Evolutionary conservation across 768 basidiomycete species (phyloP).

Genomic region (Tephrocybe sp.): DNA sequence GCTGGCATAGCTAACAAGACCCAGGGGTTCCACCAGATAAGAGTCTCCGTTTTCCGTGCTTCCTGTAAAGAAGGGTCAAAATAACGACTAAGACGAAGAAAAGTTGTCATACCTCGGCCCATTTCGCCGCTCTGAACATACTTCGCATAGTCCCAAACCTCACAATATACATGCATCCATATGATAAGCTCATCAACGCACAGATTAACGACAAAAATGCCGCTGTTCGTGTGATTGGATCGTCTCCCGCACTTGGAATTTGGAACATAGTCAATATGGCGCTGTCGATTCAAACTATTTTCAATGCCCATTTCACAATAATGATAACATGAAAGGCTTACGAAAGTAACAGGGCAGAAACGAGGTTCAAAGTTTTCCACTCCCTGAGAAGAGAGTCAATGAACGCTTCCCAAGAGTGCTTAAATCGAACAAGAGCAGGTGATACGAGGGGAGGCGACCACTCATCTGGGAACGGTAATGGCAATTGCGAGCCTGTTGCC

Average conservation of each 20-base stretch:
- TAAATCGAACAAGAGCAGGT: conserved; percentile 64
- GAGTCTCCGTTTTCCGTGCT: conserved; percentile 36
- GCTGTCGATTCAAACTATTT: conserved; percentile 27
- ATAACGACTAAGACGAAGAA: neutral
- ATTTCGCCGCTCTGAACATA: conserved; percentile 67
- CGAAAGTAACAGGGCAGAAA: conserved; percentile 60
- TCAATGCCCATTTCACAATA: neutral
- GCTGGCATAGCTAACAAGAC: conserved; percentile 61
- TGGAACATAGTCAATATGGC: conserved; percentile 74
- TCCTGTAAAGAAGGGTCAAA: conserved; percentile 36
- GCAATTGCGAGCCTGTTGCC: conserved; percentile 15
- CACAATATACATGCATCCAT: conserved; percentile 72
- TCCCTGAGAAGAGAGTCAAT: conserved; percentile 66
- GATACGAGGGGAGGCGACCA: conserved; percentile 54
- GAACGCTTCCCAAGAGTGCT: conserved; percentile 47
- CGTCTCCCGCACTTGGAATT: conserved; percentile 44
- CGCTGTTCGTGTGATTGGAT: conserved; percentile 59
- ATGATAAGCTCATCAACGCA: conserved; percentile 67
- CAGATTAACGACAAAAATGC: conserved; percentile 65
- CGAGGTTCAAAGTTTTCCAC: conserved; percentile 75
- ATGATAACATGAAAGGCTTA: conserved; percentile 18
- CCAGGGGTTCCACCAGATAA: conserved; percentile 57
- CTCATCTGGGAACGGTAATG: conserved; percentile 50
- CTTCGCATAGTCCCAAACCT: conserved; percentile 70
- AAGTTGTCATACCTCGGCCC: conserved; percentile 55